Conservation (phyloP, 1,284 basidiomycete species). For the Salmacisia buchloeana region DNA sequence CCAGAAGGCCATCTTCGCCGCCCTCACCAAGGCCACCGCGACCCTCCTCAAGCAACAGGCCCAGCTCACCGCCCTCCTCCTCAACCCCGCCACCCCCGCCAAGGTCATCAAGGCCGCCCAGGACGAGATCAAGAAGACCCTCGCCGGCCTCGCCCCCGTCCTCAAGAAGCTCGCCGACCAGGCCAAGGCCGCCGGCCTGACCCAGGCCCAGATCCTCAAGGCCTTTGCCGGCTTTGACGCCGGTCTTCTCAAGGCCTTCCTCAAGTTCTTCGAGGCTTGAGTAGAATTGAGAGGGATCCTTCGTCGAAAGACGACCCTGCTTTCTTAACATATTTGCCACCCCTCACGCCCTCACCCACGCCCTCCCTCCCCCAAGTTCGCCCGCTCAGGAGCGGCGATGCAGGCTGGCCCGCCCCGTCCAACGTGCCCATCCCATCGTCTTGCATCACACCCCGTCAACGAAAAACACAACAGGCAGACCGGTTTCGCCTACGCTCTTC, state of each 20-base stretch:
- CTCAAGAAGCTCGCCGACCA: conserved; percentile 1
- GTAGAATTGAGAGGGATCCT: too few species aligned
- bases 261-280: not conserved
- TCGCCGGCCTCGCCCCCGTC: not conserved
- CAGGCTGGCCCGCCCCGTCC: too few species aligned
- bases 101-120: not conserved
- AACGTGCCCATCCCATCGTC: too few species aligned
- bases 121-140: not conserved
- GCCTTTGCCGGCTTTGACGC: not conserved
- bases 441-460: too few species aligned
- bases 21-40: not conserved
- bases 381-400: too few species aligned
- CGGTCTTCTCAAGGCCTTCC: not conserved
- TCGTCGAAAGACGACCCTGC: too few species aligned
- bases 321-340: too few species aligned
- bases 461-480: too few species aligned
- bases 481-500: too few species aligned
- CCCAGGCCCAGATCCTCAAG: not conserved
- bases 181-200: not conserved
- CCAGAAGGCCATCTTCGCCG: not conserved
- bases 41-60: not conserved
- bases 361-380: too few species aligned
- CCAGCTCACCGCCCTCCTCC: not conserved
- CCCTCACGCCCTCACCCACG: too few species aligned
- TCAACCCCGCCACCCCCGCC: not conserved